phyloP scores from a whole-genome alignment of 2,329 filamentous ascomycete species.

The Fusarium sp. region DNA sequence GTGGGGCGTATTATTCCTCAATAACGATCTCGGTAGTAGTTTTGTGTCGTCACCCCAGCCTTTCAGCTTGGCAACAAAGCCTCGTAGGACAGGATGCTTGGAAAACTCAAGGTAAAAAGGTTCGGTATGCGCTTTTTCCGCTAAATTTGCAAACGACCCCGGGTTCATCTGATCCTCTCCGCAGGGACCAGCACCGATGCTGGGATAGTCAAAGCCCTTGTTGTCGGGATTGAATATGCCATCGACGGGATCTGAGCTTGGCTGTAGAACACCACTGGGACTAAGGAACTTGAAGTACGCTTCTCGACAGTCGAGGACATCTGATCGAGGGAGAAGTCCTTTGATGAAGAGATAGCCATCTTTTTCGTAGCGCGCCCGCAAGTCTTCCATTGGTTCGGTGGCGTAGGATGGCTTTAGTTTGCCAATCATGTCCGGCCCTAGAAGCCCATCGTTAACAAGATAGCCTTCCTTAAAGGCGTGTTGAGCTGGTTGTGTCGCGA shows the following conservation, averaged over 20 bases:
- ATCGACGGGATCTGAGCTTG: conserved; percentile 15
- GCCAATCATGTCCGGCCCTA: conserved; percentile 10
- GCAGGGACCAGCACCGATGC: conserved; percentile 19
- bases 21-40: conserved; percentile 48
- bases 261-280: conserved; percentile 12
- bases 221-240: conserved; percentile 23
- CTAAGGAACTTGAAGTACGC: conserved; percentile 28
- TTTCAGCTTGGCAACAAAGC: conserved; percentile 23
- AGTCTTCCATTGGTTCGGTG: not conserved
- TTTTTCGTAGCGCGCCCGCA: conserved; percentile 9
- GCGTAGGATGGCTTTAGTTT: conserved; percentile 10
- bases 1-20: conserved; percentile 70
- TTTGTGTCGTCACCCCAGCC: conserved; percentile 23
- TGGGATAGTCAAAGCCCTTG: conserved; percentile 18
- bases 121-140: conserved; percentile 28
- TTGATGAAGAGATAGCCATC: conserved; percentile 28
- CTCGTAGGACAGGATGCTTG: conserved; percentile 6
- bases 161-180: conserved; percentile 4
- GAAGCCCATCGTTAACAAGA: conserved; percentile 18
- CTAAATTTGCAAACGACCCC: conserved; percentile 27
- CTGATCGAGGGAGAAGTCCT: conserved; percentile 16
- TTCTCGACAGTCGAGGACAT: conserved; percentile 22
- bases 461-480: not conserved
- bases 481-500: not conserved
- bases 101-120: conserved; percentile 27